These are phyloP conservation scores for Taphrina betulina DNA, from an alignment of 1,139 yeast species.

Conservation along the genomic window DNA sequence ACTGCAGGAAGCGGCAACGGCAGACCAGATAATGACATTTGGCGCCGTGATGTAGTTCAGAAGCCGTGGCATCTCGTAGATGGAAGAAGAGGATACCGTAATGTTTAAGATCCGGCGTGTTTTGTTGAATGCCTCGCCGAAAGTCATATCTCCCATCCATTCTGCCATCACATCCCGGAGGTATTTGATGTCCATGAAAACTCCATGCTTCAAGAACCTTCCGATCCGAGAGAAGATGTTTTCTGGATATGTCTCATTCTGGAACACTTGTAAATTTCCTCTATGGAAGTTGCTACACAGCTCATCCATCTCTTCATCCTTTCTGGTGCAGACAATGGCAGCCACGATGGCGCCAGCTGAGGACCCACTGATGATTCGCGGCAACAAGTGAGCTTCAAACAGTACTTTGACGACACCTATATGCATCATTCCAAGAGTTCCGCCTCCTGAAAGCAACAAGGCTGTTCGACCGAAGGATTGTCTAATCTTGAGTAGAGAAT, in stretches of 20 bases:
- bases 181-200: constrained; percentile 78
- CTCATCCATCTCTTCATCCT: constrained; percentile 66
- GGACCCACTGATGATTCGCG: constrained; percentile 89
- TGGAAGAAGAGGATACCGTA: constrained; percentile 76
- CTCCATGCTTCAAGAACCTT: constrained; percentile 73
- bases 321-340: constrained; percentile 76
- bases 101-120: constrained; percentile 83
- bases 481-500: constrained; percentile 81
- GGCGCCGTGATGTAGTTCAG: constrained; percentile 92
- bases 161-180: constrained; percentile 70
- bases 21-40: constrained; percentile 88
- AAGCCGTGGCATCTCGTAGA: constrained; percentile 61
- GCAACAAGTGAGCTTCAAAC: constrained; percentile 69
- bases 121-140: constrained; percentile 86
- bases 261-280: constrained; percentile 66
- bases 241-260: constrained; percentile 43
- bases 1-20: constrained; percentile 95
- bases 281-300: constrained; percentile 50
- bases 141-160: constrained; percentile 87
- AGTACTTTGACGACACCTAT: constrained; percentile 86
- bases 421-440: constrained; percentile 88
- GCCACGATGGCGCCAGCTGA: constrained; percentile 97
- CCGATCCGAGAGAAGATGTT: constrained; percentile 55
- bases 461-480: constrained; percentile 94
- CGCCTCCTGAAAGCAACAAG: constrained; percentile 88